Conservation (phyloP, 2,329 filamentous ascomycete genomes). For the Hypoxylon sp. region DNA sequence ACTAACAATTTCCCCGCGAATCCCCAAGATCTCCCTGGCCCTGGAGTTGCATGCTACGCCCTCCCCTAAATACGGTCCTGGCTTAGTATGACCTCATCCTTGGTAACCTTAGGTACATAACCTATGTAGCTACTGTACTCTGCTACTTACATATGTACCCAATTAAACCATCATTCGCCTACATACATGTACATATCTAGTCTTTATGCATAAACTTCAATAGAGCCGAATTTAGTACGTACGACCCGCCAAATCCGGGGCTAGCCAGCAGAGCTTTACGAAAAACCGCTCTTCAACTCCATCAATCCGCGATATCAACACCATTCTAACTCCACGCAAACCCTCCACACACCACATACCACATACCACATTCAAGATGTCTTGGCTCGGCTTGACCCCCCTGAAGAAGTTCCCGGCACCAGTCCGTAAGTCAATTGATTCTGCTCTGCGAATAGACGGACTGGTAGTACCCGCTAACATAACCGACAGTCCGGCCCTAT, state of each 20-base stretch:
- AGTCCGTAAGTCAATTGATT: constrained; percentile 73
- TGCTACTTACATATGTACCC: no score
- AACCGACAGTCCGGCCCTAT: constrained; percentile 81
- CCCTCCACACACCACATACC: no score
- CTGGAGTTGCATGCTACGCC: constrained; percentile 37
- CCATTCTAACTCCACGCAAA: constrained; percentile 51
- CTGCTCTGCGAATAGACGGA: constrained; percentile 20
- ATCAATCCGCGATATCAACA: constrained; percentile 48
- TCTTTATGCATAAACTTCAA: not conserved
- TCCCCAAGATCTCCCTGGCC: constrained; percentile 42
- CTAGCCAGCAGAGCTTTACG: constrained; percentile 40
- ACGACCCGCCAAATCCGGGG: constrained; percentile 18
- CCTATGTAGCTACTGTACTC: no score
- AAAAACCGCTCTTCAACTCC: constrained; percentile 47
- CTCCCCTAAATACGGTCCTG: no score
- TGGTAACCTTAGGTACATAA: no score
- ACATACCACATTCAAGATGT: constrained; percentile 73
- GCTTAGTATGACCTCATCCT: no score
- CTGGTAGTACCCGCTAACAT: constrained; percentile 47
- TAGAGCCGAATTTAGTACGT: constrained; percentile 6
- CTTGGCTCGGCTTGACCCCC: constrained; percentile 73
- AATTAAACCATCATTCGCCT: constrained; percentile 22
- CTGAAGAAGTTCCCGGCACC: constrained; percentile 85
- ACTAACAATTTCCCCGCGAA: constrained; percentile 38
- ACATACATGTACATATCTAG: not conserved